Evolutionary conservation across 495 filamentous ascomycete species (phyloP).

Genomic region (Diplogelasinospora grovesii): DNA sequence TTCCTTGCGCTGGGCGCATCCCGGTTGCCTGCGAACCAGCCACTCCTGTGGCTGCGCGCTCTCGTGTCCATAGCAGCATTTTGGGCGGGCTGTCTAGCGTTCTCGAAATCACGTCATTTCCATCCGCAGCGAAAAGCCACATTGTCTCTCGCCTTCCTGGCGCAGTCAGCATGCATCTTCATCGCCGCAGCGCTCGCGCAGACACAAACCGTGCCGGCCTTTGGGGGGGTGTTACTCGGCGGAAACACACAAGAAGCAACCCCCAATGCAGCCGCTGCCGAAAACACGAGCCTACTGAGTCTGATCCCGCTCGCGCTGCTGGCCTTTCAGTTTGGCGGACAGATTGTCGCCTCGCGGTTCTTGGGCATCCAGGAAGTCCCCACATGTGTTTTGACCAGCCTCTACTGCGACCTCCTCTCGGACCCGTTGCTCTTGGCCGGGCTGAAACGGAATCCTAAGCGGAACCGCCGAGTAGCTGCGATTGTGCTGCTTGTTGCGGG

Average conservation of each 20-base stretch:
- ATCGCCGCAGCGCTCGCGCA: constrained; percentile 51
- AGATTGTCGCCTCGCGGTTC: constrained; percentile 57
- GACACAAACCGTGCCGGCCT: constrained; percentile 10
- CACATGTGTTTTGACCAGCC: constrained; percentile 64
- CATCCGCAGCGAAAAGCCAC: constrained; percentile 37
- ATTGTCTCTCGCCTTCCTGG: constrained; percentile 47
- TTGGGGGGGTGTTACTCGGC: constrained; percentile 3
- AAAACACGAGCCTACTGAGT: constrained; percentile 6
- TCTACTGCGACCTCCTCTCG: constrained; percentile 61
- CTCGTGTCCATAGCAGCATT: constrained; percentile 53
- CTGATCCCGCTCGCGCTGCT: constrained; percentile 46
- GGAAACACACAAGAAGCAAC: neutral
- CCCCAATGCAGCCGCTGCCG: neutral
- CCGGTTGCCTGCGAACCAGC: constrained; percentile 40
- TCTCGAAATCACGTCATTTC: constrained; percentile 18
- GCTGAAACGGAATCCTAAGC: constrained; percentile 50
- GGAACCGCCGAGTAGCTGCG: constrained; percentile 54
- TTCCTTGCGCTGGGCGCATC: constrained; percentile 60
- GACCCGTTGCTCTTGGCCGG: constrained; percentile 47
- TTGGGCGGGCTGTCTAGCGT: constrained; percentile 46
- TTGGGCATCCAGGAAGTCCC: constrained; percentile 65
- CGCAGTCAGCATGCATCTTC: constrained; percentile 49
- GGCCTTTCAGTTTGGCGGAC: constrained; percentile 65
- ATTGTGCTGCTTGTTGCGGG: constrained; percentile 53
- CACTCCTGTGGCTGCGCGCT: constrained; percentile 59